phyloP scores from a whole-genome alignment of 306 rosid species.

The Aeschynomene evenia region DNA sequence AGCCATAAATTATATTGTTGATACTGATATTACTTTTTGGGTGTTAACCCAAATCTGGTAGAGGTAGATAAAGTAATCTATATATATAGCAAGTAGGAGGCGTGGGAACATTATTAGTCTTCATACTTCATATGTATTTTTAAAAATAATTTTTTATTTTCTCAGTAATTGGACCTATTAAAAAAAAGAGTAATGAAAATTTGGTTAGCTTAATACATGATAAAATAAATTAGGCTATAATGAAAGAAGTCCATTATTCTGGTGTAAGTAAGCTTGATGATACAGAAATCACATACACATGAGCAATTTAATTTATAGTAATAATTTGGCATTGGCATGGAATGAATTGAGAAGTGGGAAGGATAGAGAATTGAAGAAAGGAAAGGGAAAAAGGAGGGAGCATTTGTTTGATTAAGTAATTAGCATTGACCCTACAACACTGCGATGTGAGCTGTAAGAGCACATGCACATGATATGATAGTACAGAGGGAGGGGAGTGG shows the following conservation, averaged over 20 bases:
- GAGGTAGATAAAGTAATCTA: not conserved
- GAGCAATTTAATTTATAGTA: conserved; percentile 2
- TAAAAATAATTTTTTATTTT: too few species aligned
- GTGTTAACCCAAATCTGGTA: not conserved
- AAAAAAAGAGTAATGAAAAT: too few species aligned
- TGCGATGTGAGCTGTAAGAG: conserved; percentile 42
- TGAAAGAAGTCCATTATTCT: too few species aligned
- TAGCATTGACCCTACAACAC: conserved; percentile 40
- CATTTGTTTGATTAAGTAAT: conserved; percentile 39
- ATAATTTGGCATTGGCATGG: too few species aligned
- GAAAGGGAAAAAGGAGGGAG: conserved; percentile 27
- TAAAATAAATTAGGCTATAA: too few species aligned
- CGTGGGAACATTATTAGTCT: not conserved
- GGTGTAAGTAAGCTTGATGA: too few species aligned
- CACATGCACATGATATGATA: conserved; percentile 39
- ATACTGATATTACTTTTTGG: not conserved
- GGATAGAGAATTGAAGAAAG: not conserved
- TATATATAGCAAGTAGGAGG: not conserved
- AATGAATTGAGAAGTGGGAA: not conserved
- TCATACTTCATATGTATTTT: too few species aligned
- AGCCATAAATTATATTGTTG: not conserved
- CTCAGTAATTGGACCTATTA: too few species aligned
- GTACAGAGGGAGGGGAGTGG: not conserved
- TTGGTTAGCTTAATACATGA: too few species aligned
- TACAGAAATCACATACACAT: too few species aligned